Base-by-base conservation (phyloP, 1,139 yeast species). In the Sugiyamaella novakii region DNA sequence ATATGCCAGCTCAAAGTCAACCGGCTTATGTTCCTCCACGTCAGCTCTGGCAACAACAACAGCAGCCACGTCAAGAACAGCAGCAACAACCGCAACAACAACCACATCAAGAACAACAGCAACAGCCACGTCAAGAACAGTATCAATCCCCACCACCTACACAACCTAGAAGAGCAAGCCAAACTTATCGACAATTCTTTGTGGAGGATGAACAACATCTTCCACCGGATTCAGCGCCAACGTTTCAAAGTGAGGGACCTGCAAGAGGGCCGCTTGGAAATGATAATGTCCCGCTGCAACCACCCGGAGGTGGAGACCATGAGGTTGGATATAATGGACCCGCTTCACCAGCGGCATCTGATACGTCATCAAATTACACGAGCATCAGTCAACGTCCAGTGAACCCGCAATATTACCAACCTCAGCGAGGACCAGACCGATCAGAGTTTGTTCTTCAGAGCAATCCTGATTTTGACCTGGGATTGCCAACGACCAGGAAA, bases 311-410 rank as follows among this genome's bases (percentile, higher is more conserved):
- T 11, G 27, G 17, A 5, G 27, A 24, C 14, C 24, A 39, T 12
- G 33, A 29, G 22, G 18, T 11, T 24, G 51, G 33, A 17, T 47
- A 31, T 34, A 5, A 25, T 6, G 42, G 29, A 8, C 50, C 50
- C 21, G 35, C 49, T 3, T 52, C 54, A n/a, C 49, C 54, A 10
- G 51, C 52, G n/a, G 56, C 46, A 17, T 62, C 61, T n/a, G 68
- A 70, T 3, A 54, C 62, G 14, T 52, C 62, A 24, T 85, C 94
- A 0, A 84, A 83, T 59, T 84, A 84, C 63, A 87, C 95, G 0
- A 82, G 89, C 46, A 87, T 86, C 3, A 83, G 92, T 8, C 94
- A 86, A 67, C 71, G 94, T 60, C 88, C 83, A 5, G 74, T 80
- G n/a, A 84, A 85, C 61, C 86, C 87, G 12, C 70, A 70, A 38